Evolutionary conservation across 73 alveolate genomes (phyloP).

Genomic region (Blepharisma stoltei): DNA sequence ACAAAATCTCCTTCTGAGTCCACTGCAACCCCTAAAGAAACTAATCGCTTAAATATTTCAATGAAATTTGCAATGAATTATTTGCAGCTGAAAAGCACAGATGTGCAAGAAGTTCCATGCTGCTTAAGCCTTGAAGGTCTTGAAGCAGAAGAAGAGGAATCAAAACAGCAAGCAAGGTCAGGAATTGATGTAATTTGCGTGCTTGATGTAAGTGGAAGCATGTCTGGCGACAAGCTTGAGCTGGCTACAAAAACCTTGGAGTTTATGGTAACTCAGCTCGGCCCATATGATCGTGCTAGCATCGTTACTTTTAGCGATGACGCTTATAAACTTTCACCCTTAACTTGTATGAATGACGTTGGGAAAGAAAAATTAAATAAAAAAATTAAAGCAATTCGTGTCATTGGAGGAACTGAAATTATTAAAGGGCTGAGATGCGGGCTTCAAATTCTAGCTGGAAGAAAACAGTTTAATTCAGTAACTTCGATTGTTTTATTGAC

Average conservation of each 20-base stretch:
- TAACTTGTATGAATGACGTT: constrained; percentile 41
- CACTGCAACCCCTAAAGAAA: no score
- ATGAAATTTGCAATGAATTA: background rate
- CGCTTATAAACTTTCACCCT: constrained; percentile 39
- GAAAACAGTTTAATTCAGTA: constrained; percentile 49
- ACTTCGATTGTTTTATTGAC: constrained; percentile 63
- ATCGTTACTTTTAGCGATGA: constrained; percentile 50
- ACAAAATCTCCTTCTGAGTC: no score
- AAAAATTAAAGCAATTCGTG: constrained; percentile 37
- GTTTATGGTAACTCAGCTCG: constrained; percentile 42
- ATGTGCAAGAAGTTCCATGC: constrained; percentile 7
- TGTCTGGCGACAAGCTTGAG: constrained; percentile 54
- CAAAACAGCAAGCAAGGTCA: background rate
- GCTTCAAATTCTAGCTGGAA: constrained; percentile 35
- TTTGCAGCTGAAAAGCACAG: background rate
- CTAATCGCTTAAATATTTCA: background rate
- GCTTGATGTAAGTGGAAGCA: constrained; percentile 68
- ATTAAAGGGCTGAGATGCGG: constrained; percentile 61
- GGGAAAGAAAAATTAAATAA: constrained; percentile 40
- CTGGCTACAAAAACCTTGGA: constrained; percentile 49
- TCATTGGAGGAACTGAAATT: constrained; percentile 70
- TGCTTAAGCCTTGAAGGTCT: background rate
- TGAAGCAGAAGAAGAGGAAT: background rate
- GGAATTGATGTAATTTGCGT: constrained; percentile 71
- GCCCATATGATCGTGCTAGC: constrained; percentile 52